Evolutionary conservation across 176 grass and related monocot species (phyloP).

Genomic region (Echinochloa phyllopogon): DNA sequence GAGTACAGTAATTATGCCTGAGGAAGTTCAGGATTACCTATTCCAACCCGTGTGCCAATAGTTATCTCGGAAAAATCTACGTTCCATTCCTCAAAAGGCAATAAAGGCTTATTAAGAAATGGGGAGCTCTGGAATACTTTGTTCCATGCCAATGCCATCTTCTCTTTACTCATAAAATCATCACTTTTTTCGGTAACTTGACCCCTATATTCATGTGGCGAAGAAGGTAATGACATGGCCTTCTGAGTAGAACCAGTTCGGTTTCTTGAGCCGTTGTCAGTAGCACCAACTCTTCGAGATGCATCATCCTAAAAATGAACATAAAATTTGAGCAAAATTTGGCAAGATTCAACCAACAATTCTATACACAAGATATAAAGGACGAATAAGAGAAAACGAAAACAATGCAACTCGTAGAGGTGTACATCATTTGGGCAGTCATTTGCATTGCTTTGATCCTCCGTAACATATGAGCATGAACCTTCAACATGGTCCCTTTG

Average conservation of each 20-base stretch:
- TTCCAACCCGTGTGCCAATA: constrained; percentile 97
- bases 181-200: constrained; percentile 57
- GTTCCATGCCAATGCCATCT: constrained; percentile 80
- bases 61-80: constrained; percentile 97
- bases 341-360: constrained; percentile 26
- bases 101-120: constrained; percentile 83
- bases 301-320: constrained; percentile 65
- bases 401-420: constrained; percentile 28
- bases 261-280: constrained; percentile 61
- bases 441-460: constrained; percentile 61
- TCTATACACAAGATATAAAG: constrained; percentile 30
- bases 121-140: constrained; percentile 78
- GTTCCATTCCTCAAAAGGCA: constrained; percentile 98
- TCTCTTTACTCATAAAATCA: constrained; percentile 82
- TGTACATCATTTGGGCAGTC: constrained; percentile 60
- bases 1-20: background rate
- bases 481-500: constrained; percentile 76
- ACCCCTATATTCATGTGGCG: constrained; percentile 86
- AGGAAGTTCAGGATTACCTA: constrained; percentile 63
- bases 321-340: constrained; percentile 39
- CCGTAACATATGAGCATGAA: constrained; percentile 64
- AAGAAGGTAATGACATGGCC: constrained; percentile 92
- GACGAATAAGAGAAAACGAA: constrained; percentile 26
- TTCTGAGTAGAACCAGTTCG: constrained; percentile 67
- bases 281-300: constrained; percentile 42